These are phyloP conservation scores for Holtermanniella nyarrowii DNA, from an alignment of 768 basidiomycete species.

Conservation along the genomic window DNA sequence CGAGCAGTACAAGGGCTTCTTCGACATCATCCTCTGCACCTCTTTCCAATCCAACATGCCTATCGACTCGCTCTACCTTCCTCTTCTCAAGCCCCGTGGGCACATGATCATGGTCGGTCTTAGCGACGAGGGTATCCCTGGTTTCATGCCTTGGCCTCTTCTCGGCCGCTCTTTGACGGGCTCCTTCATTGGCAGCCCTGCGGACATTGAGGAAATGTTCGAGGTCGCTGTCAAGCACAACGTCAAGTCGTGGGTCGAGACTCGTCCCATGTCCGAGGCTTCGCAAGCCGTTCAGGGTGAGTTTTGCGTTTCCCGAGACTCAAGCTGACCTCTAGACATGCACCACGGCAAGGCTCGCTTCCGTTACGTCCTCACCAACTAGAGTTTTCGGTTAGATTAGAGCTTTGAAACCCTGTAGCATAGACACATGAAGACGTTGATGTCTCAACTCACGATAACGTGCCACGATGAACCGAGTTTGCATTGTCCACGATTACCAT, in stretches of 20 bases:
- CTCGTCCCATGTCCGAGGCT: conserved; percentile 15
- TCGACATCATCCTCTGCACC: conserved; percentile 43
- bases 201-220: conserved; percentile 17
- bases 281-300: conserved; percentile 8
- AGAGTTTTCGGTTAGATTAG: too few relatives aligned
- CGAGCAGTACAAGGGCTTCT: conserved; percentile 31
- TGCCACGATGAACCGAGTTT: too few relatives aligned
- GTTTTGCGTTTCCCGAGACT: background rate
- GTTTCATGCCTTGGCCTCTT: conserved; percentile 2
- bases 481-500: background rate
- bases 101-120: conserved; percentile 9
- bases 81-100: conserved; percentile 10
- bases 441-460: background rate
- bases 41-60: conserved; percentile 39
- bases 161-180: background rate
- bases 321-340: conserved; percentile 5
- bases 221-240: conserved; percentile 15
- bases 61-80: conserved; percentile 35
- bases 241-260: conserved; percentile 15
- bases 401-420: too few relatives aligned
- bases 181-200: background rate
- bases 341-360: conserved; percentile 20
- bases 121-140: conserved; percentile 6
- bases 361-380: conserved; percentile 20
- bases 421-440: background rate